A percentile compares a stretch with the other conserved stretches of the same genome.
Evolutionary conservation across 2,329 filamentous ascomycete genomes (phyloP).

Genomic region (Diplodia seriata): DNA sequence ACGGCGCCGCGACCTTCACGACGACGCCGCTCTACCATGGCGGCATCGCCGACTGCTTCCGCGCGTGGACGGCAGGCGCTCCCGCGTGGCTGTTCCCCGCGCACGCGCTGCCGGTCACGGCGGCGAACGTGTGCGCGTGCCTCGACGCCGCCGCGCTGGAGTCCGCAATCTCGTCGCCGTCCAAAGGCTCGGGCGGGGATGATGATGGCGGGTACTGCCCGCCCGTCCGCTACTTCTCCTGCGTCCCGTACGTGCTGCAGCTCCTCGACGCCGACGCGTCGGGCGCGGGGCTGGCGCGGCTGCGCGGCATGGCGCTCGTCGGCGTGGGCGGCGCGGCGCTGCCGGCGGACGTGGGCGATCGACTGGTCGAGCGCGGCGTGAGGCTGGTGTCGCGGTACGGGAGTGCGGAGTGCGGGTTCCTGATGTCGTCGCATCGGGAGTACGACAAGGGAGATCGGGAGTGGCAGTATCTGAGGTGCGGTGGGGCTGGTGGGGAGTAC

Average conservation of each 20-base stretch:
- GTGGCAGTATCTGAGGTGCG: slow-evolving; percentile 66
- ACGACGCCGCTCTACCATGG: slow-evolving; percentile 72
- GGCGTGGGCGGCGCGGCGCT: slow-evolving; percentile 70
- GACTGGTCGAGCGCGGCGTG: slow-evolving; percentile 58
- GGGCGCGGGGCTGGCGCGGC: slow-evolving; percentile 49
- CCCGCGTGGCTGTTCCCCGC: slow-evolving; percentile 69
- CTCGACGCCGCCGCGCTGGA: slow-evolving; percentile 49
- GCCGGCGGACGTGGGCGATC: slow-evolving; percentile 60
- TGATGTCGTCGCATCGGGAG: slow-evolving; percentile 67
- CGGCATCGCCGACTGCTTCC: slow-evolving; percentile 67
- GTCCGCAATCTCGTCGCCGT: no score
- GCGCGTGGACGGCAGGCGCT: slow-evolving; percentile 66
- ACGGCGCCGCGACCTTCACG: slow-evolving; percentile 62
- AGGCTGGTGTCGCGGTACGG: slow-evolving; percentile 69
- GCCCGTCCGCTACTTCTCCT: slow-evolving; percentile 65
- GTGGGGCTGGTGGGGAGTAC: slow-evolving; percentile 51
- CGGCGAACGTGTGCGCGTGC: slow-evolving; percentile 59
- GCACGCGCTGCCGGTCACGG: slow-evolving; percentile 62
- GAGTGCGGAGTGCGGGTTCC: slow-evolving; percentile 70
- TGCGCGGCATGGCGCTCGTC: slow-evolving; percentile 64
- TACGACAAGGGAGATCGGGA: slow-evolving; percentile 59
- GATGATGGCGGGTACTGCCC: slow-evolving; percentile 31
- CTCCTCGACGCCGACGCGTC: slow-evolving; percentile 56
- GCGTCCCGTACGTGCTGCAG: slow-evolving; percentile 66
- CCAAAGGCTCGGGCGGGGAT: neutral